Base-by-base conservation (phyloP, 345 rosid genomes). In the Raphanus sativus region DNA sequence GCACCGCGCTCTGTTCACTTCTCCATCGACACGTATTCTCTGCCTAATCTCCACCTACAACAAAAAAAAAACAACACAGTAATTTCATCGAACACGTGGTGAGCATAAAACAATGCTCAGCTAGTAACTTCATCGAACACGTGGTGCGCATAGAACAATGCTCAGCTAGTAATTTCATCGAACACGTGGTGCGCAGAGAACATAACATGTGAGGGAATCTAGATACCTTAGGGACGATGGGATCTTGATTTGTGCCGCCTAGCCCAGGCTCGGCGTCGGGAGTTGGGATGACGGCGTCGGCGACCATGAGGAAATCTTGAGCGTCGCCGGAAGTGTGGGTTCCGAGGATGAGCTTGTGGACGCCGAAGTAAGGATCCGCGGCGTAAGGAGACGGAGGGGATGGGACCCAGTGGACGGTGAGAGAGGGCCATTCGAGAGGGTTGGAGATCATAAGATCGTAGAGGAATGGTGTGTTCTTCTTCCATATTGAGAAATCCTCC, bases 351-450 rank as follows among this genome's bases (percentile, higher is more conserved):
- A 95, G 89, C 81, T 84, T 78, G 81, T 94, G 98, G 21, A 87
- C 83, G 48, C 67, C 30, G 42, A 89, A 90, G 34, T 84, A 64
- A 5, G 91, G 89, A 69, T 86, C 88, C 12, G 76, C 76, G 3
- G 79, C 28, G 84, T 76, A 86, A 1, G 92, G 87, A 9, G 9
- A 68, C 3, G 94, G 86, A 1, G 80, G 30, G 0, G 90, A 73
- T 0, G 97, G 98, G 6, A 90, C 86, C 99, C 99, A 95, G 30
- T 95, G 91, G 73, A 92, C 93, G 56, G 97, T 92, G n/a, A 92
- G 97, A 32, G 97, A 95, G 0, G 99, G 98, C 96, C 97, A 91
- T 76, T 92, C 99, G 4, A 92, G 90, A 3, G 97, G 91, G 72
- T 91, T 92, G 61, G 96, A 91, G 30, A 95, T 84, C 61, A 95